Evolutionary conservation across 1,284 basidiomycete species (phyloP), one percentile per base, ranked within the genome.

Genomic region (Schizophyllum commune): DNA sequence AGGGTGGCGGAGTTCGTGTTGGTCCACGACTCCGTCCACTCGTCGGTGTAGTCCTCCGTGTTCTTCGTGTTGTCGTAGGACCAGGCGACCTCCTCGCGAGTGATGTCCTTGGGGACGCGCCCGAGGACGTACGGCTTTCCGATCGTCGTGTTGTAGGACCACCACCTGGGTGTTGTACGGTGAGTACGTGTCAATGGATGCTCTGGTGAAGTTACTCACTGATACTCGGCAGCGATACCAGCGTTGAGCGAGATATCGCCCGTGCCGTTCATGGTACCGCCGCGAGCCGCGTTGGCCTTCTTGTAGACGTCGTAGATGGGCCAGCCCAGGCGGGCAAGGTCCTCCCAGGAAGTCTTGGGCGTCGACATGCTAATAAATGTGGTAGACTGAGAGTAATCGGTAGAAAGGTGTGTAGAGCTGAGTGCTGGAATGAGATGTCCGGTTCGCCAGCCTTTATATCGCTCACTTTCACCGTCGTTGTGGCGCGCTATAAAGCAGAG

Each of bases 1-100:
- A 56, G 59, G 9, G 53, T 55, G 5, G 53, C 53, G 19, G 53
- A 9, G 20, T 13, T 21, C 53, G 53, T 4, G 20, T 60, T 22
- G 20, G 55, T 56, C 59, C 59, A 60, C 27, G 13, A 58, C 59
- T 60, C 59, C 15, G 59, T 60, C 59, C 55, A 58, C 1, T n/a
- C 32, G 9, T 52, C 32, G 15, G 13, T 47, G 54, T 27, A 57
- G 32, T 13, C 19, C 27, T 60, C 8, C n/a, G 19, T 15, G 21
- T 60, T 60, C 54, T 17, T 4, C 54, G 53, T 17, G 59, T 60
- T 60, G 32, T 60, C 59, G 59, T 58, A 60, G 11, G 55, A 58
- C 59, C 59, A 60, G 15, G 54, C 54, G 5, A 32, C 57, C 27
- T 55, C 32, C 21, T 52, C 27, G 20, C 27, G 56, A 19, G 9